A percentile compares a stretch with the other conserved stretches of the same genome.
Evolutionary conservation across 139 green algal species (phyloP).

Genomic region (Haematococcus lacustris): DNA sequence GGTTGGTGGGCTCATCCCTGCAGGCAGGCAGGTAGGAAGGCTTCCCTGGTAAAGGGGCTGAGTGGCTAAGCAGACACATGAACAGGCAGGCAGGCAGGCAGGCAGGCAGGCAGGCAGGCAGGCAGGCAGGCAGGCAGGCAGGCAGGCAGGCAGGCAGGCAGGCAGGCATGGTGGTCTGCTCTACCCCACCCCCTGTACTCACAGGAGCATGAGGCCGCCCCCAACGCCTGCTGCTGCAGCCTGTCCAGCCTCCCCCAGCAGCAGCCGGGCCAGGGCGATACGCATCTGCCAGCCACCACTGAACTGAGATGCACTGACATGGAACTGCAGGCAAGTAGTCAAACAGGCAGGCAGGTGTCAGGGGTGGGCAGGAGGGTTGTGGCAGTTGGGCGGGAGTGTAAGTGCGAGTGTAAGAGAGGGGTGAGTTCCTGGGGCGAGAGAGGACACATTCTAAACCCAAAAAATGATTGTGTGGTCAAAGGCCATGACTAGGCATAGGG

Average conservation of each 20-base stretch:
- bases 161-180: background rate
- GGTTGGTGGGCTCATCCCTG: conserved; percentile 58
- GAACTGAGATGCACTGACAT: conserved; percentile 7
- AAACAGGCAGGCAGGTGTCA: background rate
- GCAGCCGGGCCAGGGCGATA: conserved; percentile 64
- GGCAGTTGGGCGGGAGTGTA: too few species aligned
- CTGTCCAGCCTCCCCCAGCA: conserved; percentile 52
- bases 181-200: background rate
- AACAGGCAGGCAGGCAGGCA: too few species aligned
- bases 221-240: conserved; percentile 13
- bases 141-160: conserved; percentile 1
- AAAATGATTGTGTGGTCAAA: too few species aligned
- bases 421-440: too few species aligned
- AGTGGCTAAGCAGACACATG: background rate
- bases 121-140: background rate
- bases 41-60: too few species aligned
- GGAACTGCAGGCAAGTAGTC: background rate
- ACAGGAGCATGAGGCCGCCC: conserved; percentile 42
- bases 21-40: background rate
- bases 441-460: too few species aligned
- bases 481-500: too few species aligned
- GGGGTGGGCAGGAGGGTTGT: too few species aligned
- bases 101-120: background rate
- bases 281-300: conserved; percentile 51
- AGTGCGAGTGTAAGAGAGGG: too few species aligned